A percentile compares a stretch with the other conserved stretches of the same genome.
Conservation (phyloP, 2,329 filamentous ascomycete species). For the Pseudogymnoascus sp. region DNA sequence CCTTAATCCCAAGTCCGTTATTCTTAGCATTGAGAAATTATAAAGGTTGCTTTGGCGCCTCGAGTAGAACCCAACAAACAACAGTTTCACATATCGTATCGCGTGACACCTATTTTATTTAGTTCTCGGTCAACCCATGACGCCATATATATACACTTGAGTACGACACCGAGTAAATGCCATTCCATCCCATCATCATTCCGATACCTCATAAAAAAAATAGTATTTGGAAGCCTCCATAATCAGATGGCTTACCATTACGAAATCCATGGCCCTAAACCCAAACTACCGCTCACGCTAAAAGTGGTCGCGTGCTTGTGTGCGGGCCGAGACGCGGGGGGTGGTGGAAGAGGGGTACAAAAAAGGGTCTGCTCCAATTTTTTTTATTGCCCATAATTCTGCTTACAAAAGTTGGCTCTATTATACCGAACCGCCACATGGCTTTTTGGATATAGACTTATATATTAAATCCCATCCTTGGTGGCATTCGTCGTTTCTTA, state of each 20-base stretch:
- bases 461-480: background rate
- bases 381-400: background rate
- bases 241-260: background rate
- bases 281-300: conserved; percentile 3
- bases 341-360: background rate
- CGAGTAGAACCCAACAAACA: background rate
- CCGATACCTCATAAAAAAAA: too few species aligned
- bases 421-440: background rate
- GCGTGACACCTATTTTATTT: background rate
- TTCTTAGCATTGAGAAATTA: background rate
- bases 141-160: too few species aligned
- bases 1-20: background rate
- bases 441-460: background rate
- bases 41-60: background rate
- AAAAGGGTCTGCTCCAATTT: conserved; percentile 3
- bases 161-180: background rate
- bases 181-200: background rate
- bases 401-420: background rate
- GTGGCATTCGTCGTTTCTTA: background rate
- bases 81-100: background rate
- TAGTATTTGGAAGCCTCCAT: too few species aligned
- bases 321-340: conserved; percentile 1
- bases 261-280: background rate
- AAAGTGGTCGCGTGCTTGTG: background rate
- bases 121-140: background rate